These are phyloP conservation scores for Aureobasidium vineae DNA, from an alignment of 2,329 filamentous ascomycete genomes.

Conservation along the genomic window DNA sequence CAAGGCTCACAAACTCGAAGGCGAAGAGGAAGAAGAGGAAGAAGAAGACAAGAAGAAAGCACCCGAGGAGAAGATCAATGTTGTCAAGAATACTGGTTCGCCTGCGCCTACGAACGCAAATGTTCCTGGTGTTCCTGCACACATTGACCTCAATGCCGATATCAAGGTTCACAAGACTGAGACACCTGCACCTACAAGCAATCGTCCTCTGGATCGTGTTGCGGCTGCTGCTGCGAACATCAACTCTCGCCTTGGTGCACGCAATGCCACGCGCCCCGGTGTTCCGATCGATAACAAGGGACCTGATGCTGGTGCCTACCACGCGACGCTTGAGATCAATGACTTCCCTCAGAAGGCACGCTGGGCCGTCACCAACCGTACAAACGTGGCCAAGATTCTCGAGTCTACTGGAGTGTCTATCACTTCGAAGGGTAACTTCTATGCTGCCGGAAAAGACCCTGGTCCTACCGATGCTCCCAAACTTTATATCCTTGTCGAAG, in stretches of 20 bases:
- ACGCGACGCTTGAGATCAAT: slow-evolving; percentile 97
- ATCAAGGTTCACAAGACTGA: slow-evolving; percentile 73
- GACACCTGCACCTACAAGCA: slow-evolving; percentile 53
- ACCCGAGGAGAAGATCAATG: slow-evolving; percentile 53
- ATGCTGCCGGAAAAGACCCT: slow-evolving; percentile 76
- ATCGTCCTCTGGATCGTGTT: slow-evolving; percentile 61
- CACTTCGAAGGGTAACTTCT: slow-evolving; percentile 94
- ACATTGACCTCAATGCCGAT: slow-evolving; percentile 63
- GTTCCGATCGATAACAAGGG: slow-evolving; percentile 98
- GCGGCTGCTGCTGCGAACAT: slow-evolving; percentile 88
- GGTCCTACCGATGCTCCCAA: slow-evolving; percentile 77
- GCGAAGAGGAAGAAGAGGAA: slow-evolving; percentile 76
- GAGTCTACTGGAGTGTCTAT: slow-evolving; percentile 94
- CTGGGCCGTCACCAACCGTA: slow-evolving; percentile 98
- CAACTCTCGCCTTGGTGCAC: slow-evolving; percentile 83
- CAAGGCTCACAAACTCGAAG: slow-evolving; percentile 85
- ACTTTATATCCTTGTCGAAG: slow-evolving; percentile 95
- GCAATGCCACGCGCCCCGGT: slow-evolving; percentile 79
- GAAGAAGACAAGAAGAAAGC: slow-evolving; percentile 59
- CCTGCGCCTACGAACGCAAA: slow-evolving; percentile 24
- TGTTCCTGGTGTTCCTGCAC: slow-evolving; percentile 51
- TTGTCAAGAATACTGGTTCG: slow-evolving; percentile 29
- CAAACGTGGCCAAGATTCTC: slow-evolving; percentile 96
- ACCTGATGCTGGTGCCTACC: slow-evolving; percentile 92
- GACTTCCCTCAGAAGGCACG: slow-evolving; percentile 98